Percentiles rank a stretch among this genome's conserved stretches.
Conservation (phyloP, 2,329 filamentous ascomycete genomes). For the Apiospora pterosperma region DNA sequence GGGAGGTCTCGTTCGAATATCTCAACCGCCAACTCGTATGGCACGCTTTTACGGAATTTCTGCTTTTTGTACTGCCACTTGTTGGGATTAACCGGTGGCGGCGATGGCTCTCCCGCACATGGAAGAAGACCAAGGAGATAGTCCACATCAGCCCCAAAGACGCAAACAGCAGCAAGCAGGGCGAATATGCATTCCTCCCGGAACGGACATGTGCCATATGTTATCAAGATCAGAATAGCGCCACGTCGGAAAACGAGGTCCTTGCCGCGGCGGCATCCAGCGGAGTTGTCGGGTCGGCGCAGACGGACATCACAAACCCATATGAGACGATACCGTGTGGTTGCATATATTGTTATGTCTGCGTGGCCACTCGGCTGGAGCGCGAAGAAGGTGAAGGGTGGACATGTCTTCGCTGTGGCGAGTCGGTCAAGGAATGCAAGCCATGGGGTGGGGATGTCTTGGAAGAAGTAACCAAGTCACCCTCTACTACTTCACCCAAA, state of each 20-base stretch:
- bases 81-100: conserved; percentile 93
- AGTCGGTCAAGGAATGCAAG: conserved; percentile 76
- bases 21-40: conserved; percentile 96
- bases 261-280: conserved; percentile 67
- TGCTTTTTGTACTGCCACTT: conserved; percentile 96
- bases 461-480: conserved; percentile 43
- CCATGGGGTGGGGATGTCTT: conserved; percentile 92
- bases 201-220: conserved; percentile 96
- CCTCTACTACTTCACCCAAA: conserved; percentile 42
- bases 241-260: conserved; percentile 71
- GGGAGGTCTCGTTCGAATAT: conserved; percentile 96
- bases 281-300: conserved; percentile 81
- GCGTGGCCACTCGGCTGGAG: conserved; percentile 84
- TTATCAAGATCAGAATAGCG: conserved; percentile 86
- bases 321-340: conserved; percentile 89
- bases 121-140: conserved; percentile 73
- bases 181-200: conserved; percentile 81
- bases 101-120: conserved; percentile 81
- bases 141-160: conserved; percentile 47
- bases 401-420: conserved; percentile 85
- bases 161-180: conserved; percentile 53
- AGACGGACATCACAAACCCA: conserved; percentile 93
- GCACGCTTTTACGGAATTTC: conserved; percentile 99
- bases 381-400: conserved; percentile 93
- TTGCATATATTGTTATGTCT: conserved; percentile 95